Percentiles rank a stretch among this genome's conserved stretches.
Conservation (phyloP, 495 filamentous ascomycete genomes). For the Lophium mytilinum region DNA sequence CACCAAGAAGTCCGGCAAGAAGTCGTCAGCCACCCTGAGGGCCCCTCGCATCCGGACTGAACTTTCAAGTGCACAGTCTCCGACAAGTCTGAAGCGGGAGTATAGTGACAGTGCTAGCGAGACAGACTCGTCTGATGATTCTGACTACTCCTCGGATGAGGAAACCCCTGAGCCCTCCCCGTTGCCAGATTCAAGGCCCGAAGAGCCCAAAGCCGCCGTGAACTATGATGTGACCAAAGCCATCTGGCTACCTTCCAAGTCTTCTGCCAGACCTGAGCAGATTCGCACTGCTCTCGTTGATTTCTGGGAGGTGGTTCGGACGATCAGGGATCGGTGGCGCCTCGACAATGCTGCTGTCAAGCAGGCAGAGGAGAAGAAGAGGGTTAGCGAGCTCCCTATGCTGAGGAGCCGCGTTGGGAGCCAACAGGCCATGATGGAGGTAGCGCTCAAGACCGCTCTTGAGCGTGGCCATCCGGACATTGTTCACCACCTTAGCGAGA, state of each 20-base stretch:
- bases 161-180: constrained; percentile 46
- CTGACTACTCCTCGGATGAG: constrained; percentile 42
- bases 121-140: constrained; percentile 40
- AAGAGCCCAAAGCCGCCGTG: constrained; percentile 45
- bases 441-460: constrained; percentile 51
- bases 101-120: constrained; percentile 28
- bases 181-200: constrained; percentile 44
- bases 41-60: not conserved
- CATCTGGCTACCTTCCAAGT: constrained; percentile 54
- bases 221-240: constrained; percentile 57
- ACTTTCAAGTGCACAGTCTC: not conserved
- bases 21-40: constrained; percentile 1
- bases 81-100: constrained; percentile 26
- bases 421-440: constrained; percentile 51
- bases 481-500: constrained; percentile 54
- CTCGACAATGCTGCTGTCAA: constrained; percentile 50
- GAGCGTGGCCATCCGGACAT: constrained; percentile 57
- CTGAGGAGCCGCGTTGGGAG: constrained; percentile 43
- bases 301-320: constrained; percentile 56
- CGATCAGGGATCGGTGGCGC: constrained; percentile 56
- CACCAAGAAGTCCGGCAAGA: constrained; percentile 18
- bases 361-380: constrained; percentile 46
- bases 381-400: constrained; percentile 41
- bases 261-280: constrained; percentile 37
- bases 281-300: constrained; percentile 46